Conservation (phyloP, 1,139 yeast genomes). For the Yamadazyma epiphylla region DNA sequence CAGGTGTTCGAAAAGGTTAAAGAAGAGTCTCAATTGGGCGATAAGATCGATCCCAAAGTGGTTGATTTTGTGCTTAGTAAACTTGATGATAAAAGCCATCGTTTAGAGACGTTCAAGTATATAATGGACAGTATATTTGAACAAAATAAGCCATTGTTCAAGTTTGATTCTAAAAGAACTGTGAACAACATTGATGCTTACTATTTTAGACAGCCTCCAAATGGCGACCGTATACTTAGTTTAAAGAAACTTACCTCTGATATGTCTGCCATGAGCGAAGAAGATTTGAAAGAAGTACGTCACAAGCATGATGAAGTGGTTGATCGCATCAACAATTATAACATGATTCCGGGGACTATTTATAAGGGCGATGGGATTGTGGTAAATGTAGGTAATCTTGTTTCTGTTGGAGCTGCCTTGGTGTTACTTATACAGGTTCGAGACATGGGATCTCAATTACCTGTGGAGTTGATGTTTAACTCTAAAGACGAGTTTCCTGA, state of each 20-base stretch:
- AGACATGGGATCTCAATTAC: slow-evolving; percentile 30
- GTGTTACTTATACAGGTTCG: slow-evolving; percentile 29
- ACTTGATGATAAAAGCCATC: slow-evolving; percentile 8
- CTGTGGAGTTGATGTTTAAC: slow-evolving; percentile 33
- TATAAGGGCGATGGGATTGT: slow-evolving; percentile 34
- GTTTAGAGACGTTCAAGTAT: slow-evolving; percentile 9
- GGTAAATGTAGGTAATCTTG: slow-evolving; percentile 25
- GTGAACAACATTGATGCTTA: slow-evolving; percentile 19
- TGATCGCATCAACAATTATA: slow-evolving; percentile 18
- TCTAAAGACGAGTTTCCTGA: slow-evolving; percentile 22
- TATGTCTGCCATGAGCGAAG: slow-evolving; percentile 12
- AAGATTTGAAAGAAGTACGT: slow-evolving; percentile 20
- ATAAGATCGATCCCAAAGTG: slow-evolving; percentile 12
- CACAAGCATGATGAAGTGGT: slow-evolving; percentile 24
- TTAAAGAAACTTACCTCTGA: not conserved
- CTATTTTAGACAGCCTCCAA: slow-evolving; percentile 13
- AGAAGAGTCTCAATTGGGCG: slow-evolving; percentile 7
- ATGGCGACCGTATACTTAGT: not conserved
- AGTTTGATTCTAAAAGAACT: slow-evolving; percentile 17
- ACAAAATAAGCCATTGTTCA: slow-evolving; percentile 19
- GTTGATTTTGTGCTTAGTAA: slow-evolving; percentile 7
- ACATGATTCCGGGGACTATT: slow-evolving; percentile 20
- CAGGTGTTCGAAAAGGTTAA: slow-evolving; percentile 15
- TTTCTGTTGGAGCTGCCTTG: slow-evolving; percentile 25
- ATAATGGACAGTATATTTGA: slow-evolving; percentile 16